Evolutionary conservation across 495 filamentous ascomycete species (phyloP), one percentile per base, ranked within the genome.

Genomic region (Cercophora scortea): DNA sequence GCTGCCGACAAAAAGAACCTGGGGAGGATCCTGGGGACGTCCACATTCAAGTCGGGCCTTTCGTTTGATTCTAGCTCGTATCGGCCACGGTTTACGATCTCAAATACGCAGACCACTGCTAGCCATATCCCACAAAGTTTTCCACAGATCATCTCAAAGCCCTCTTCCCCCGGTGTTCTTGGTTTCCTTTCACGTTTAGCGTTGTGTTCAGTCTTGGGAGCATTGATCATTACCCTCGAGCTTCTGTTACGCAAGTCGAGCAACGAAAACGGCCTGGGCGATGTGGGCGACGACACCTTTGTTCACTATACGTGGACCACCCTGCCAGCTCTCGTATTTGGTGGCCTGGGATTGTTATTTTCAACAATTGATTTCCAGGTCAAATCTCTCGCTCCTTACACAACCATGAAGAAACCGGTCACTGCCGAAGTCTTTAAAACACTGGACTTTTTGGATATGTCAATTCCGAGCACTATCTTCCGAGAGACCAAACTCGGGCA

Each of bases 291-390:
- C 15, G 49, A 46, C 11, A 17, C 46, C 4, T 53, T 42, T 34
- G 43, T 59, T 4, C 53, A 59, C 25, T 53, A 59, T 47, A 56
- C 53, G 6, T 59, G 57, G 57, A 59, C 53, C 2, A 32, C 53
- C 1, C 17, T 56, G 8, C 57, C 57, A 6, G 52, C 57, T 11
- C 9, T 56, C 7, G 47, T 39, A 11, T 40, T 59, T 4, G 53
- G 53, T 19, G 11, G 16, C 0, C 13, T 59, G 6, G 32, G 48
- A 8, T 15, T 56, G 38, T 8, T 39, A 11, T 9, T 53, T 13
- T 53, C 49, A 7, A 17, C 49, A 1, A 51, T 59, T 34, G 57
- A 59, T 32, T 56, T 51, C n/a, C 25, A 43, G 11, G 13, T 48
- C 38, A 11, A 49, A 25, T 42, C 25, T 19, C 49, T 59, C 1